Evolutionary conservation across 2,329 filamentous ascomycete species (phyloP), one percentile per base, ranked within the genome.

Genomic region (Aspergillus uvarum): DNA sequence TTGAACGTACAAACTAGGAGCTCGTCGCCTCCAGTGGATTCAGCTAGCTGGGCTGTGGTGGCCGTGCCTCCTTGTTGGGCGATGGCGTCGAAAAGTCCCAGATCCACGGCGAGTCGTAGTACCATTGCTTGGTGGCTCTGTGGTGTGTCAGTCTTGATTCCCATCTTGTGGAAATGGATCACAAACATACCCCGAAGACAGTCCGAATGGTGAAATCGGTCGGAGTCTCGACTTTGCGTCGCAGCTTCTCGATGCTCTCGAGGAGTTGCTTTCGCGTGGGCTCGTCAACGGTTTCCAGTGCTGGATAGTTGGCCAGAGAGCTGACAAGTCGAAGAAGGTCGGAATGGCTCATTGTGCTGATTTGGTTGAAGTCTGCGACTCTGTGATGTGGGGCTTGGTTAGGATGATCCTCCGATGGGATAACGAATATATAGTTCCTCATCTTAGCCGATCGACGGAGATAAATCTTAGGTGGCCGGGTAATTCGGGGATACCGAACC

Each of bases 71-170:
- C 38, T 1, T 51, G 19, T 38, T 29, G 11, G 14, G 32, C 53
- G 16, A 63, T 56, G 4, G 58, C 59, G 44, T 67, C 61, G 59
- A 67, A 65, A 11, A 67, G n/a, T 4, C 60, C 60, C 62, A 65
- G 60, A 5, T 52, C 50, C 5, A 52, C 31, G 5, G 50, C 63
- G 59, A 56, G 19, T 21, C 44, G 53, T 16, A 56, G n/a, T 31
- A 52, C 31, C 31, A 52, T 52, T 21, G 50, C 31, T 11, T 32
- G 50, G 50, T 52, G 31, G 32, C 31, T 42, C 50, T 52, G 38
- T 44, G 21, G 1, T 22, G 31, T 16, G 2, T 32, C n/a, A 11
- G 26, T 5, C 16, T 5, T 29, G 14, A 22, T 2, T 50, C 11
- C 7, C 11, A 51, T 10, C 16, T 52, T n/a, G 22, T 14, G 8